Percentiles rank a stretch among this genome's conserved stretches.
phyloP scores from a whole-genome alignment of 345 rosid species.

The Kandelia obovata region DNA sequence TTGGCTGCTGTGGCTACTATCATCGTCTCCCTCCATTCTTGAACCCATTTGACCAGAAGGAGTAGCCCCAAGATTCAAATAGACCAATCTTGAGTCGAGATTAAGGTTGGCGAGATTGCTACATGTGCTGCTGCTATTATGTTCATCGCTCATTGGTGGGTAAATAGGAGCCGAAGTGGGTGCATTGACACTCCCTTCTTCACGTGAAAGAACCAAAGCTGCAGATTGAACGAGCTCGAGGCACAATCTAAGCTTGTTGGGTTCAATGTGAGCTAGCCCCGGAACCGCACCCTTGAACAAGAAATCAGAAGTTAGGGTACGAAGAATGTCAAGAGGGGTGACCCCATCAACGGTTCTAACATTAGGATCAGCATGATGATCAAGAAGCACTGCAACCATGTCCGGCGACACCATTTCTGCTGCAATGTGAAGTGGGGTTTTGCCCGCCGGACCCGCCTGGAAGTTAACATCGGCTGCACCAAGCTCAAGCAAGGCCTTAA shows the following conservation, averaged over 20 bases:
- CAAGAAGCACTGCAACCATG: conserved; percentile 93
- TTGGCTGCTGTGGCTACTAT: conserved; percentile 43
- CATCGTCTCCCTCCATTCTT: conserved; percentile 58
- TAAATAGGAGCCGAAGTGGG: conserved; percentile 45
- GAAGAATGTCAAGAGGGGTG: conserved; percentile 83
- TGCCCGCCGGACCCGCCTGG: conserved; percentile 86
- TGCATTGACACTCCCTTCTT: conserved; percentile 68
- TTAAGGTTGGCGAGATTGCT: conserved; percentile 38
- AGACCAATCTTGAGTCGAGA: conserved; percentile 85
- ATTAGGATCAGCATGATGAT: conserved; percentile 96
- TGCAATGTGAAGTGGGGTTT: conserved; percentile 89
- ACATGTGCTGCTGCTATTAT: conserved; percentile 51
- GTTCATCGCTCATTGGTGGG: conserved; percentile 66
- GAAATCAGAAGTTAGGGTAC: conserved; percentile 97
- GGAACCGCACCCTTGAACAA: conserved; percentile 98
- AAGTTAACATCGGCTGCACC: conserved; percentile 98
- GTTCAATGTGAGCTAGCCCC: conserved; percentile 87
- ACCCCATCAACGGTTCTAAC: conserved; percentile 88
- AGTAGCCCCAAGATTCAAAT: conserved; percentile 84
- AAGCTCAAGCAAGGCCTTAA: conserved; percentile 90
- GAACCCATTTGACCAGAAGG: conserved; percentile 61
- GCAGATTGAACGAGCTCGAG: conserved; percentile 99
- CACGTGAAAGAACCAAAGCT: conserved; percentile 90
- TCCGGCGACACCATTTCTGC: conserved; percentile 99
- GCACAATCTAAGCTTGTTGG: conserved; percentile 90